Evolutionary conservation across 192 early-diverging fungal species (phyloP).

Genomic region (Coemansia sp.): DNA sequence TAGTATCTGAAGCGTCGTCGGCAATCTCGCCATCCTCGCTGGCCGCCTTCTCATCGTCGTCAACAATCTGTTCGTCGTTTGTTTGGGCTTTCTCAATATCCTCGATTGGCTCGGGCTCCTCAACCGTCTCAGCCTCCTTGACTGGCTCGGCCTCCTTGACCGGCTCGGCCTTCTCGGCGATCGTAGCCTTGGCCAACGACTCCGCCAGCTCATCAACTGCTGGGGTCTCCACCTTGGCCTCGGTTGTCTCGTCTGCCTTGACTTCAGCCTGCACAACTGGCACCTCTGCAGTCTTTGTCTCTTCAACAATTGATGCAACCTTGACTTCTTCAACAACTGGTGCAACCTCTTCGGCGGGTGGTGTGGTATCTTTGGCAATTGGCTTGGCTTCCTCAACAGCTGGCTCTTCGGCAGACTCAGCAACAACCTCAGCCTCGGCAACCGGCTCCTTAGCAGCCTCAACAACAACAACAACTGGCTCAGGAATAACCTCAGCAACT

Average conservation of each 20-base stretch:
- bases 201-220: constrained; percentile 20
- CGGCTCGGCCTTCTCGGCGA: constrained; percentile 3
- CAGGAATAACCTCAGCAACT: too few relatives aligned
- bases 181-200: constrained; percentile 24
- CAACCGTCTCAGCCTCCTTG: constrained; percentile 7
- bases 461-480: too few relatives aligned
- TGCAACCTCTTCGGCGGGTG: not conserved
- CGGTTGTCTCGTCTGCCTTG: constrained; percentile 6
- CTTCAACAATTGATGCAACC: not conserved
- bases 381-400: not conserved
- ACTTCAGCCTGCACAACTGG: constrained; percentile 13
- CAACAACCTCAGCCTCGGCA: constrained; percentile 21
- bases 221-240: constrained; percentile 18
- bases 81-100: not conserved
- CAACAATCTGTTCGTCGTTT: too few relatives aligned
- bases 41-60: constrained; percentile 12
- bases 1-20: constrained; percentile 13
- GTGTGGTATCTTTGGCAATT: too few relatives aligned
- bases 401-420: constrained; percentile 1
- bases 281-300: constrained; percentile 7
- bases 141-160: not conserved
- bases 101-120: constrained; percentile 24
- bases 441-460: constrained; percentile 5
- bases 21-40: constrained; percentile 33
- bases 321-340: constrained; percentile 16